Base-by-base conservation (phyloP, 2,329 filamentous ascomycete genomes). In the Colletotrichum sp. region DNA sequence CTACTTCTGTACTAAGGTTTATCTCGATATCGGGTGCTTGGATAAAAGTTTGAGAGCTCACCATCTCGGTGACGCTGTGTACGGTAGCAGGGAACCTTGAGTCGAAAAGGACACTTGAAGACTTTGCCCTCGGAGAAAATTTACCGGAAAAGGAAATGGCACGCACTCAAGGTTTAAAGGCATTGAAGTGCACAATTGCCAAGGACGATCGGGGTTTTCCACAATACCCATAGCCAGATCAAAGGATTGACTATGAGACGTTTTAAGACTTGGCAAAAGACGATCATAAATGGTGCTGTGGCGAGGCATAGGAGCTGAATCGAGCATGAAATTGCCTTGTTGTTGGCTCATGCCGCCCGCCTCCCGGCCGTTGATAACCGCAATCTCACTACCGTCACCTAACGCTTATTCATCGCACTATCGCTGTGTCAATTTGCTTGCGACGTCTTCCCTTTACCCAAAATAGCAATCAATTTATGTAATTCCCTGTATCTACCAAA, bases 1-100 rank as follows among this genome's bases (percentile, higher is more conserved):
- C 44, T 7, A 49, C 9, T 49, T n/a, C 18, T 52, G n/a, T 52
- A 21, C n/a, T 7, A 52, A 52, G 3, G 10, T 21, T 21, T 2
- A n/a, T 44, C 39, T 49, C 18, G 39, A n/a, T 49, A n/a, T n/a
- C 39, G 0, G 18, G 39, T 49, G 39, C 0, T 12, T n/a, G 7
- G 39, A 49, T 6, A 3, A n/a, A 49, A 12, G 9, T 0, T n/a
- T 12, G n/a, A 2, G n/a, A 52, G 44, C n/a, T 7, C 7, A 13
- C n/a, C 12, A 21, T 52, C n/a, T 52, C 7, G 44, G 18, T 7
- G n/a, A 21, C n/a, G n/a, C 44, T 21, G 6, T 52, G 3, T 5
- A 6, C 7, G 44, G 5, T 0, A 21, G n/a, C 44, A 52, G n/a
- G 0, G 10, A 21, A 49, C 4, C 18, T 18, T 6, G 18, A n/a